Evolutionary conservation across 2,329 filamentous ascomycete genomes (phyloP), one percentile per base, ranked within the genome.

Genomic region (Pezicula carpinea): DNA sequence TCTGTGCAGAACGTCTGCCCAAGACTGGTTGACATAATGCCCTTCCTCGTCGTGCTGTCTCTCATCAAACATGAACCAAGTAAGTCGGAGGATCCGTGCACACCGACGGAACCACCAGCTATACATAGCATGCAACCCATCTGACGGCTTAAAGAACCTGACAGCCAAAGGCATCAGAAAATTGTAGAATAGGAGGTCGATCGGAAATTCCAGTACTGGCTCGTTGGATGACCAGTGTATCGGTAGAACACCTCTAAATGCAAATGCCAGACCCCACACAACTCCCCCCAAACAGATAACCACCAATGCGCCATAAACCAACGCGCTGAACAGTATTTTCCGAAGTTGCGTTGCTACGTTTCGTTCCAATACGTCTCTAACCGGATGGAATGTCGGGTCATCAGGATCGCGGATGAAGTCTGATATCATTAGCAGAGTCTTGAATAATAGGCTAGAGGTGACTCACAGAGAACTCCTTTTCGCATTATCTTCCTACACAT

Each of bases 401-500:
- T 99, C 95, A 6, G 93, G 93, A 65, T 99, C 95, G 53, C 93
- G 83, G 59, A 99, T 99, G 66, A 99, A 99, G 71, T 96, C 85
- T 88, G 51, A 2, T 21, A 43, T 7, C 40, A 53, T 71, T 61
- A 74, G 67, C 46, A 47, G 15, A 35, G 23, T 17, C 23, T 17
- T 23, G 3, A 41, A 18, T 23, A 35, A 10, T 14, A 34, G 32
- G 23, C 18, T 6, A 23, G 35, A 19, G 23, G 38, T 2, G 23
- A 76, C 84, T 78, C 74, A 89, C 85, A 97, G 49, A 99, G 74
- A 34, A 99, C 93, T 43, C 93, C 93, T 56, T 83, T 89, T 53
- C 93, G 85, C 85, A 99, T 88, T 49, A 97, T 96, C 71, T 96
- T 96, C 53, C 93, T 85, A 68, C 93, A 99, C 91, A 99, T 97